Conservation (phyloP, 2,329 filamentous ascomycete genomes). For the Anthostomella pinea region DNA sequence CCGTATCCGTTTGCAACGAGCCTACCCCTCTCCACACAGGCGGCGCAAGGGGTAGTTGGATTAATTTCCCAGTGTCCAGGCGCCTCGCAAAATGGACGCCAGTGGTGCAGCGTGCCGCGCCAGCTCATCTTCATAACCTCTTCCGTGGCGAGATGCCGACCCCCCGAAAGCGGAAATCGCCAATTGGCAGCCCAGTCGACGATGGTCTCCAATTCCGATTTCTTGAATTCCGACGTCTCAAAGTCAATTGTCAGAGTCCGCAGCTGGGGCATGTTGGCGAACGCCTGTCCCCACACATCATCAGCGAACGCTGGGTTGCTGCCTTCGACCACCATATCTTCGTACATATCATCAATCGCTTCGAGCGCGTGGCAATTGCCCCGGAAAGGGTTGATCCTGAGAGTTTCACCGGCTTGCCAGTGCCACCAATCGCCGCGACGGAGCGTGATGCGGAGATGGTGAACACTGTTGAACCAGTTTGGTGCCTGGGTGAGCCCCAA, state of each 20-base stretch:
- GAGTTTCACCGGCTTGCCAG: slow-evolving; percentile 30
- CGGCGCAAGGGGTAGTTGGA: slow-evolving; percentile 1
- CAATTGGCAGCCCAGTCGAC: slow-evolving; percentile 23
- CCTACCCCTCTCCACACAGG: slow-evolving; percentile 4
- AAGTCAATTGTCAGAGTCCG: slow-evolving; percentile 23
- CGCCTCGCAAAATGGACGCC: slow-evolving; percentile 5
- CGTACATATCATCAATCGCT: slow-evolving; percentile 8
- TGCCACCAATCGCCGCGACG: slow-evolving; percentile 35
- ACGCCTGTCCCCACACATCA: slow-evolving; percentile 18
- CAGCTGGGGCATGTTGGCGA: slow-evolving; percentile 17
- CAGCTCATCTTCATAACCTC: slow-evolving; percentile 20
- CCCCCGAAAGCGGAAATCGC: slow-evolving; percentile 18
- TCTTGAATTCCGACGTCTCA: slow-evolving; percentile 20
- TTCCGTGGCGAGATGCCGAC: slow-evolving; percentile 14
- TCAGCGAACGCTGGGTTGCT: slow-evolving; percentile 9
- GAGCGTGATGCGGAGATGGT: slow-evolving; percentile 31
- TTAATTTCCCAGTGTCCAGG: neutral
- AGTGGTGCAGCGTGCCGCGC: slow-evolving; percentile 13
- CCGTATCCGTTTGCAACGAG: slow-evolving; percentile 11
- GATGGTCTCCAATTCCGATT: slow-evolving; percentile 16
- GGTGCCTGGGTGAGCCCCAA: slow-evolving; percentile 5
- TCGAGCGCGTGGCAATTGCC: slow-evolving; percentile 7
- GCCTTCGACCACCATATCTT: slow-evolving; percentile 13
- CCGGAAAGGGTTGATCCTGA: slow-evolving; percentile 25
- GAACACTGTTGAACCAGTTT: slow-evolving; percentile 21